Evolutionary conservation across 129 eudicot species (phyloP).

Genomic region (Sambucus nigra): DNA sequence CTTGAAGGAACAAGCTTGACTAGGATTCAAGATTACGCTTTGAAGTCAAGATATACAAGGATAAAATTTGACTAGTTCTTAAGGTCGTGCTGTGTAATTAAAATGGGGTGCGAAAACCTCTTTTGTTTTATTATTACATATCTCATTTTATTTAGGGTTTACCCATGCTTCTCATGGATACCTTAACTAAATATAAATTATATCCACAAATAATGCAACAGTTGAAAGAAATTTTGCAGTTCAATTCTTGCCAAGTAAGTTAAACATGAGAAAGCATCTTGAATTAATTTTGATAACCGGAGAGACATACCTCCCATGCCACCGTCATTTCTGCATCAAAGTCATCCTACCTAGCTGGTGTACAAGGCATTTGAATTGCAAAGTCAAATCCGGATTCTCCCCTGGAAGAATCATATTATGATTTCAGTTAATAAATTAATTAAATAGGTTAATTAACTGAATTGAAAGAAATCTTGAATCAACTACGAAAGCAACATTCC

Average conservation of each 20-base stretch:
- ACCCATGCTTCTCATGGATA: not conserved
- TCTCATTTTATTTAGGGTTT: too few species aligned
- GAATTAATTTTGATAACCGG: not conserved
- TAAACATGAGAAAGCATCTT: not conserved
- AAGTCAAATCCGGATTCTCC: constrained; percentile 76
- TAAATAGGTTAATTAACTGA: not conserved
- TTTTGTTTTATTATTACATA: too few species aligned
- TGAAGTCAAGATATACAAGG: too few species aligned
- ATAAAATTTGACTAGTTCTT: too few species aligned
- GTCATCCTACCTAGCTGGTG: constrained; percentile 89
- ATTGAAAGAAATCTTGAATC: not conserved
- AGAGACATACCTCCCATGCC: constrained; percentile 81
- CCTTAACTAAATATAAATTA: not conserved
- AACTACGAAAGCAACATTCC: not conserved
- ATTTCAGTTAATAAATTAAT: not conserved
- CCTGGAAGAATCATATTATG: constrained; percentile 29
- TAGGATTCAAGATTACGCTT: too few species aligned
- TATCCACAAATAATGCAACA: too few species aligned
- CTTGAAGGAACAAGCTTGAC: too few species aligned
- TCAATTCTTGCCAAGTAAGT: not conserved
- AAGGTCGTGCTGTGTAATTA: too few species aligned
- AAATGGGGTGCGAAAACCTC: too few species aligned
- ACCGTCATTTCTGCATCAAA: constrained; percentile 79
- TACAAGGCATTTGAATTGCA: constrained; percentile 77
- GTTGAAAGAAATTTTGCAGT: not conserved